Evolutionary conservation across 1,139 yeast genomes (phyloP).

Genomic region (Chernovozyma sophiae-reginae): DNA sequence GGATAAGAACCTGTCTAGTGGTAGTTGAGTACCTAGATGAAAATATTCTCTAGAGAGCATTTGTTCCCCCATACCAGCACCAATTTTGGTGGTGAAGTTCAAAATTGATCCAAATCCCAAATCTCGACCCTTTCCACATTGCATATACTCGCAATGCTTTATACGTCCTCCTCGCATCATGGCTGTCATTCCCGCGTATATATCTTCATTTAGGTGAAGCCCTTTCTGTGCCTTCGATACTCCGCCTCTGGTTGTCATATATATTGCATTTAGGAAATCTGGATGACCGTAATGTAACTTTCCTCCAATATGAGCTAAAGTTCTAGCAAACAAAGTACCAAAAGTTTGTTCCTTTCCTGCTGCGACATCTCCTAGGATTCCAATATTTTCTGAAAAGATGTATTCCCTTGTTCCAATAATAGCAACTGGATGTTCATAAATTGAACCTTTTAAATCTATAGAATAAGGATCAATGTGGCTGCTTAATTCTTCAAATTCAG

Average conservation of each 20-base stretch:
- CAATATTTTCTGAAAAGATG: conserved; percentile 51
- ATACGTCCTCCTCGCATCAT: conserved; percentile 50
- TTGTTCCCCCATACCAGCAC: conserved; percentile 60
- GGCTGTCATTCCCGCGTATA: conserved; percentile 56
- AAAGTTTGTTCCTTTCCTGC: conserved; percentile 58
- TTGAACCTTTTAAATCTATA: conserved; percentile 16
- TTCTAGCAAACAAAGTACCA: conserved; percentile 53
- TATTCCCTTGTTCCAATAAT: conserved; percentile 54
- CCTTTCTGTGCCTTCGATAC: conserved; percentile 55
- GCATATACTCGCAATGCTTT: conserved; percentile 54
- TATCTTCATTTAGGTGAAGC: conserved; percentile 52
- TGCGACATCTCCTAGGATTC: conserved; percentile 53
- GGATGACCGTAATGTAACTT: conserved; percentile 57
- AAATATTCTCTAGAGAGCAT: conserved; percentile 51
- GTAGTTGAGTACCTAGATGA: conserved; percentile 45
- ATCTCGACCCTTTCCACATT: conserved; percentile 57
- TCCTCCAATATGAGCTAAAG: conserved; percentile 53
- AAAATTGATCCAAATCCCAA: conserved; percentile 51
- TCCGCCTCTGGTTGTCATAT: conserved; percentile 55
- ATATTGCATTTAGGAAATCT: conserved; percentile 46
- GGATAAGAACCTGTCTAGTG: conserved; percentile 48
- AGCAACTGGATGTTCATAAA: conserved; percentile 42
- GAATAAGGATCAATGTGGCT: conserved; percentile 29
- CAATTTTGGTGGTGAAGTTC: conserved; percentile 53
- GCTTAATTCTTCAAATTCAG: conserved; percentile 46